Evolutionary conservation across 306 rosid species (phyloP).

Genomic region (Lathyrus oleraceus): DNA sequence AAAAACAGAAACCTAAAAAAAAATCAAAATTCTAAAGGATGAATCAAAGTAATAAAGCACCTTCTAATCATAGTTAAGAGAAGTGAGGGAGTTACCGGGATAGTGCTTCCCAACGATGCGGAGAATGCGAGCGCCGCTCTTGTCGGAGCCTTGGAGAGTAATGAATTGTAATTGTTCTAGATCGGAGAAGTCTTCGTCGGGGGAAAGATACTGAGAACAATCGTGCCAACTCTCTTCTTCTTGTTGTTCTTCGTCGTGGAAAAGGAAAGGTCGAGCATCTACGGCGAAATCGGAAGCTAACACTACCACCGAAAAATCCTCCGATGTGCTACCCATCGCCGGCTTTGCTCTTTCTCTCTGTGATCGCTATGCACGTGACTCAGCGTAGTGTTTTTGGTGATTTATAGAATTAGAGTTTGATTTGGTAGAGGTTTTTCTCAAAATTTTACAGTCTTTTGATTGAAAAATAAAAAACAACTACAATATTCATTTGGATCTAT

Average conservation of each 20-base stretch:
- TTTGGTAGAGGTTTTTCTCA: too few relatives aligned
- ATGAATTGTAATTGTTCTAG: slow-evolving; percentile 78
- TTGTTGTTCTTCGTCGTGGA: slow-evolving; percentile 29
- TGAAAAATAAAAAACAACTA: too few relatives aligned
- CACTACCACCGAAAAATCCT: slow-evolving; percentile 84
- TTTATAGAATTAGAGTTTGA: too few relatives aligned
- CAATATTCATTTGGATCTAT: too few relatives aligned
- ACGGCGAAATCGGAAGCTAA: slow-evolving; percentile 71
- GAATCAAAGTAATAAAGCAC: neutral
- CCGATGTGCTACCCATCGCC: slow-evolving; percentile 65
- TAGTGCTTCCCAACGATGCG: slow-evolving; percentile 83
- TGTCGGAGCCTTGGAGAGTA: slow-evolving; percentile 70
- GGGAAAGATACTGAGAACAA: slow-evolving; percentile 64
- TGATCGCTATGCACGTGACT: neutral
- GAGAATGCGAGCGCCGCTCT: slow-evolving; percentile 55
- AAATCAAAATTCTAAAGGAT: neutral
- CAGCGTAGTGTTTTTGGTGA: too few relatives aligned
- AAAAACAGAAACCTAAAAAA: neutral
- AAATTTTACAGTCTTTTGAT: too few relatives aligned
- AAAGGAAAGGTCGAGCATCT: slow-evolving; percentile 78
- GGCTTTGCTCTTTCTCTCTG: neutral
- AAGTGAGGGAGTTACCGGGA: slow-evolving; percentile 54
- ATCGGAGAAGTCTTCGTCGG: slow-evolving; percentile 94
- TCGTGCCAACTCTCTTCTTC: slow-evolving; percentile 78
- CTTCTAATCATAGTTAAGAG: neutral